Evolutionary conservation across 2,329 filamentous ascomycete genomes (phyloP).

Genomic region (Teratosphaeria destructans): DNA sequence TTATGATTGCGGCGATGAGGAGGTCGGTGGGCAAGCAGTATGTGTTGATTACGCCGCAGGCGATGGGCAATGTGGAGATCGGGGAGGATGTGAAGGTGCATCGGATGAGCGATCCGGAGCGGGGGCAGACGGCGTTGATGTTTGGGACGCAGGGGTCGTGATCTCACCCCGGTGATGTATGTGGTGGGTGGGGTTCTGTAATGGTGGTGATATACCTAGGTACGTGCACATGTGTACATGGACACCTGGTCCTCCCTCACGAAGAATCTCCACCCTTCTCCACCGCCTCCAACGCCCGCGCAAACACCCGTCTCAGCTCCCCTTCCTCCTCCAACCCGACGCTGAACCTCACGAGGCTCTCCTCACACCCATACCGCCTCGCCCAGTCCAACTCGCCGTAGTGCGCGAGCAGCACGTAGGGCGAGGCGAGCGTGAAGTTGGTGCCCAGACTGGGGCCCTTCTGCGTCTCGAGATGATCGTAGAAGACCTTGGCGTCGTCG

Average conservation of each 20-base stretch:
- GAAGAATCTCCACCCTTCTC: not conserved
- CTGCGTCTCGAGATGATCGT: conserved; percentile 72
- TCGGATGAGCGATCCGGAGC: conserved; percentile 49
- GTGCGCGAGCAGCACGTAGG: conserved; percentile 85
- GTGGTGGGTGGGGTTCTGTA: not conserved
- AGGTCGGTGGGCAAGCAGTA: conserved; percentile 85
- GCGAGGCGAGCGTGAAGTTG: conserved; percentile 85
- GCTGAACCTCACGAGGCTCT: conserved; percentile 72
- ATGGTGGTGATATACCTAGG: not conserved
- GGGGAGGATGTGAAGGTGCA: conserved; percentile 68
- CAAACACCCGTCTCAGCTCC: conserved; percentile 54
- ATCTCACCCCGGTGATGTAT: not conserved
- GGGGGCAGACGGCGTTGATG: conserved; percentile 37
- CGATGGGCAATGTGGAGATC: conserved; percentile 52
- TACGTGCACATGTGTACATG: not conserved
- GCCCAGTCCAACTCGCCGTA: conserved; percentile 91
- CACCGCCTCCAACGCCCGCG: conserved; percentile 56
- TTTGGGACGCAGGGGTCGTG: conserved; percentile 11
- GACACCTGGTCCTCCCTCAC: not conserved
- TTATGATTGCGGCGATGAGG: conserved; percentile 82
- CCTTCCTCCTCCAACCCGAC: conserved; percentile 75
- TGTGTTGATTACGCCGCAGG: conserved; percentile 90
- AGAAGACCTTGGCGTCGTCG: conserved; percentile 68
- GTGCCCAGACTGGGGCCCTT: conserved; percentile 94
- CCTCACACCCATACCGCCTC: conserved; percentile 67